Conservation (phyloP, 106 monocot species). For the Platanthera guangdongensis region DNA sequence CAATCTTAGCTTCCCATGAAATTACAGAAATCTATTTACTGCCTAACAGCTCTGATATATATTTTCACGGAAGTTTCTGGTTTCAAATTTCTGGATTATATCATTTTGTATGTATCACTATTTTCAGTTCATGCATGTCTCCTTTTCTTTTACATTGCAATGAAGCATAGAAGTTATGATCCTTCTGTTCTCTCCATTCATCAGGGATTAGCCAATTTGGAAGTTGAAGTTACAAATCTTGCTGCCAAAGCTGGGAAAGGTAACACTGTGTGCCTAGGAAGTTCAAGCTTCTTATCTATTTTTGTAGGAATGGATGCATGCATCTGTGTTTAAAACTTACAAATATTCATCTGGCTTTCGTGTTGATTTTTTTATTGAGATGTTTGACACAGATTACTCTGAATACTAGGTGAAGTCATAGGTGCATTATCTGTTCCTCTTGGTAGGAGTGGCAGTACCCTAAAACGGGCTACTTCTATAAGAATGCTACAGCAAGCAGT, state of each 20-base stretch:
- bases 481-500: constrained; percentile 53
- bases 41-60: neutral
- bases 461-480: constrained; percentile 74
- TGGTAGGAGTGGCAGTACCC: constrained; percentile 30
- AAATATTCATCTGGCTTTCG: neutral
- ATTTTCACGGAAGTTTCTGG: too few species aligned
- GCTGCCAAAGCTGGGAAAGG: constrained; percentile 94
- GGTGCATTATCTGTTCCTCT: constrained; percentile 81
- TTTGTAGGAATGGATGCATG: neutral
- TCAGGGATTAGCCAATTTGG: constrained; percentile 67
- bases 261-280: constrained; percentile 11
- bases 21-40: neutral
- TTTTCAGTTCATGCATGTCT: neutral
- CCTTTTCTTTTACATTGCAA: neutral
- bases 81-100: neutral
- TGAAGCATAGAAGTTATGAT: neutral
- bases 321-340: neutral
- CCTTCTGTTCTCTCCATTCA: constrained; percentile 5
- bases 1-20: neutral
- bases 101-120: neutral
- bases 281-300: neutral
- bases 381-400: neutral
- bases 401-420: constrained; percentile 68
- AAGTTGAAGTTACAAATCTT: constrained; percentile 95
- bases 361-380: neutral